Percentiles rank a stretch among this genome's conserved stretches.
phyloP scores from a whole-genome alignment of 2,329 filamentous ascomycete genomes.

The Fusarium sublunatum region DNA sequence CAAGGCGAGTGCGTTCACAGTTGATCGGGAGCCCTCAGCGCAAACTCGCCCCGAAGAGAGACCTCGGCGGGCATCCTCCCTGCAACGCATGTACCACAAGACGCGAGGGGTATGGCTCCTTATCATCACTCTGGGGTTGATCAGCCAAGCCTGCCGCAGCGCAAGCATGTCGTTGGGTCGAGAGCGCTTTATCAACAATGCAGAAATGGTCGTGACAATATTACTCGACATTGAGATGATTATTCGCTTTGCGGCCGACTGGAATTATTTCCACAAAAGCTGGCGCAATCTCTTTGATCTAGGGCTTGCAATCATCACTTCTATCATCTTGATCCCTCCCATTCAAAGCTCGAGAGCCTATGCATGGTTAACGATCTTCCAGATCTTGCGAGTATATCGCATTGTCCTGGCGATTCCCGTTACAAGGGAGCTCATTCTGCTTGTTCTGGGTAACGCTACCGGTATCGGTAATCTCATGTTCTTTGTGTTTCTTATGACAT shows the following conservation, averaged over 20 bases:
- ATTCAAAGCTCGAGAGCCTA: conserved; percentile 82
- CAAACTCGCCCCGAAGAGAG: conserved; percentile 54
- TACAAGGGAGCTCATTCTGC: conserved; percentile 84
- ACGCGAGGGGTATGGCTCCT: conserved; percentile 82
- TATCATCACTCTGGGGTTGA: conserved; percentile 82
- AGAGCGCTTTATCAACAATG: conserved; percentile 72
- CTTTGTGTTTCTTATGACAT: conserved; percentile 96
- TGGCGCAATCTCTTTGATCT: conserved; percentile 85
- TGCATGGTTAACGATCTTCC: conserved; percentile 90
- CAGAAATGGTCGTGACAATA: conserved; percentile 81
- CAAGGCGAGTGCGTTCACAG: conserved; percentile 91
- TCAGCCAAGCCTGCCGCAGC: conserved; percentile 82
- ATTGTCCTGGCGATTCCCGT: conserved; percentile 90
- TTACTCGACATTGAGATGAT: conserved; percentile 85
- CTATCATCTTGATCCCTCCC: conserved; percentile 84
- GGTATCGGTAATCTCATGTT: conserved; percentile 95
- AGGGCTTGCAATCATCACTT: conserved; percentile 80
- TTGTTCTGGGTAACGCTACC: conserved; percentile 89
- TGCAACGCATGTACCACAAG: conserved; percentile 81
- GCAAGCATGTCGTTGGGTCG: conserved; percentile 75
- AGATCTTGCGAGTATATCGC: conserved; percentile 91
- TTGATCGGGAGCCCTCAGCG: conserved; percentile 66
- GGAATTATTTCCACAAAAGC: conserved; percentile 80
- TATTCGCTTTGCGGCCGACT: conserved; percentile 80
- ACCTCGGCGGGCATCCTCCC: conserved; percentile 52